Base-by-base conservation (phyloP, 306 rosid species). In the Abrus precatorius region DNA sequence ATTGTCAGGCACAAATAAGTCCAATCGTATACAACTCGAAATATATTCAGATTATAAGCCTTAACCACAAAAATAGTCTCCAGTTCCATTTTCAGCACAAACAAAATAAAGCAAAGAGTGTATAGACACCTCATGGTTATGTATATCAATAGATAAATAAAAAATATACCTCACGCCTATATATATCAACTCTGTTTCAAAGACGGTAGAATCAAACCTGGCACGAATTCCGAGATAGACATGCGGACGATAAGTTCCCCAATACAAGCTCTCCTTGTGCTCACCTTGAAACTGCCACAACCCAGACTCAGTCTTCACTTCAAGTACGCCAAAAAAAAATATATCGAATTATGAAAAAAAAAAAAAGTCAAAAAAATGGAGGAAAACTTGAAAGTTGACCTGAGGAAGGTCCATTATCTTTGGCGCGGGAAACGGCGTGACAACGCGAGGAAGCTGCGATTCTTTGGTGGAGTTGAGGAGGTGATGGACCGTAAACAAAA, bases 191-290 rank as follows among this genome's bases (percentile, higher is more conserved):
- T 9, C 9, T 20, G 13, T 8, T 71, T 68, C 38, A n/a, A 36
- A 45, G n/a, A 77, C 34, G n/a, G 61, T 49, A 74, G 74, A 13
- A 30, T 20, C 70, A 69, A 77, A 93, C 99, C 99, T 93, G 12
- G 99, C 92, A 48, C 99, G 94, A 80, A 95, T 80, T 80, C 99
- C 99, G 6, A 95, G 88, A 85, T 95, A 95, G 3, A 85, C 88
- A 54, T 93, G 95, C 32, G 99, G 99, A 20, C 99, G 98, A 86
- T 93, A 93, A 8, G 99, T 95, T 84, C 99, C 99, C 98, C 99
- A 95, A 50, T 93, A 93, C 94, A 95, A 79, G 82, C 94, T 93
- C 89, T 95, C 99, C 88, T 80, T 90, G 76, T 95, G 99, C 86
- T 88, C 86, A 27, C 98, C 99, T 87, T 93, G 96, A 90, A 95